Conservation (phyloP, 371 early-diverging fungal genomes). For the Haplosporangium sp. region DNA sequence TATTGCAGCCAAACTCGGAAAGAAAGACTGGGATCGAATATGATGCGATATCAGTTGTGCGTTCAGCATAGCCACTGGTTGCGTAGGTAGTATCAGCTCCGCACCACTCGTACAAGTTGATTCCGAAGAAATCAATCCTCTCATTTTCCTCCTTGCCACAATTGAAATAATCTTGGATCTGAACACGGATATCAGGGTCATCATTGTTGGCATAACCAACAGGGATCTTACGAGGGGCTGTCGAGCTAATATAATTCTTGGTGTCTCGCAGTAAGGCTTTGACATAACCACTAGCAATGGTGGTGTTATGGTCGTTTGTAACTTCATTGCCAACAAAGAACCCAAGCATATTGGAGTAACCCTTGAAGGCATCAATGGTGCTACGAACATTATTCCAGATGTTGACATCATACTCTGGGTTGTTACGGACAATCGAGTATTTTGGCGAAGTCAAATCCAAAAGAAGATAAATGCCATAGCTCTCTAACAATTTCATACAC, state of each 20-base stretch:
- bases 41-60: conserved; percentile 64
- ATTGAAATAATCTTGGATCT: conserved; percentile 77
- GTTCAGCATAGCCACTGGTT: conserved; percentile 70
- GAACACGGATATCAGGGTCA: conserved; percentile 75
- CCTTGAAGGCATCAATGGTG: conserved; percentile 77
- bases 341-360: conserved; percentile 74
- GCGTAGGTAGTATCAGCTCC: conserved; percentile 62
- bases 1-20: conserved; percentile 76
- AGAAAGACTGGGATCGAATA: conserved; percentile 74
- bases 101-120: conserved; percentile 79
- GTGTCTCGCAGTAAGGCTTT: conserved; percentile 81
- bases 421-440: conserved; percentile 73
- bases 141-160: conserved; percentile 72
- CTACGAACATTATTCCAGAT: conserved; percentile 67
- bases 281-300: conserved; percentile 77
- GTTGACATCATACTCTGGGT: conserved; percentile 73
- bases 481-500: conserved; percentile 80
- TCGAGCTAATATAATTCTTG: conserved; percentile 68
- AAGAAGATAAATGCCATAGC: conserved; percentile 79
- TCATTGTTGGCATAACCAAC: conserved; percentile 88
- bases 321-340: conserved; percentile 91
- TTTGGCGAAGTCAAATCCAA: conserved; percentile 79
- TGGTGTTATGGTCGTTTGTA: conserved; percentile 76
- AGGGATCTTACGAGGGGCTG: conserved; percentile 66
- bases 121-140: conserved; percentile 77